Conservation (phyloP, 1,284 basidiomycete genomes). For the Fomitopsis pinicola region DNA sequence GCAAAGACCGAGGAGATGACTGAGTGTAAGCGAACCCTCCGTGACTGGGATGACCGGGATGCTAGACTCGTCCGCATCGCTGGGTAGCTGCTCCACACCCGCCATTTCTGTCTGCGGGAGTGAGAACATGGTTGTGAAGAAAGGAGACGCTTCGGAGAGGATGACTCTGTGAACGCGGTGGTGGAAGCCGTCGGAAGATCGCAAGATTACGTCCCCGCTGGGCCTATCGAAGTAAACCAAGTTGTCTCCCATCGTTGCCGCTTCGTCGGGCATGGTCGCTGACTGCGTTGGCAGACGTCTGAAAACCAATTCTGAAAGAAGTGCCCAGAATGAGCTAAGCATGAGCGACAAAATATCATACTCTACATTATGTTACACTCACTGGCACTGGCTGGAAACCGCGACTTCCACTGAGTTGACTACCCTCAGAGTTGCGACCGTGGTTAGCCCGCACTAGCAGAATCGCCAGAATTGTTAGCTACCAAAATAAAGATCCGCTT, state of each 20-base stretch:
- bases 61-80: neutral
- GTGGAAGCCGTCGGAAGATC: conserved; percentile 14
- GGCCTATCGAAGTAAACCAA: neutral
- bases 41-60: neutral
- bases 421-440: too few relatives aligned
- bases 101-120: conserved; percentile 3
- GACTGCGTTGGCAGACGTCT: too few relatives aligned
- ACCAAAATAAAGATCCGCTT: too few relatives aligned
- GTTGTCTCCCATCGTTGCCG: neutral
- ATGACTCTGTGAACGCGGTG: conserved; percentile 15
- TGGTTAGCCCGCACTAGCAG: too few relatives aligned
- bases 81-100: neutral
- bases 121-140: conserved; percentile 12
- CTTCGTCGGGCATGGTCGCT: neutral
- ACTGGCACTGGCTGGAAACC: too few relatives aligned
- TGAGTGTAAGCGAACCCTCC: neutral
- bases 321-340: neutral
- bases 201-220: neutral
- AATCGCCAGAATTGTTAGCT: too few relatives aligned
- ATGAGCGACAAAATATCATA: neutral
- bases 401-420: too few relatives aligned
- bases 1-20: neutral
- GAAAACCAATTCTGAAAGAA: neutral
- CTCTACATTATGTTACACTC: too few relatives aligned
- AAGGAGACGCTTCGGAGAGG: conserved; percentile 17